phyloP scores from a whole-genome alignment of 2,329 filamentous ascomycete species.

The Cladosporium colombiae region DNA sequence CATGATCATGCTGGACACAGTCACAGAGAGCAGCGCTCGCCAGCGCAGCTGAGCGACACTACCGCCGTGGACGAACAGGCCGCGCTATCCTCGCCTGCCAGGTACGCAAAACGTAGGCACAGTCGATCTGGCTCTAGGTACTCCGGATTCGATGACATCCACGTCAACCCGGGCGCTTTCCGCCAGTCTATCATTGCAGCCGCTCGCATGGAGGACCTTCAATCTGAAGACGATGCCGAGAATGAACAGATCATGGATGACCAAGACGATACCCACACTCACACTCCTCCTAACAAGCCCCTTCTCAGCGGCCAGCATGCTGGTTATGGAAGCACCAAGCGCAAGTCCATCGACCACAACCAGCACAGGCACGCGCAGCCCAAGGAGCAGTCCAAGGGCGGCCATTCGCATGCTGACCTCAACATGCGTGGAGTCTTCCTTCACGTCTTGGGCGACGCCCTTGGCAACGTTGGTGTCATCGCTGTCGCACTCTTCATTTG shows the following conservation, averaged over 20 bases:
- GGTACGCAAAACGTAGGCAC: conserved; percentile 58
- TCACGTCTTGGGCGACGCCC: conserved; percentile 75
- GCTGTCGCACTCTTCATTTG: conserved; percentile 84
- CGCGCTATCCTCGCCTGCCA: conserved; percentile 36
- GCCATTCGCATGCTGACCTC: conserved; percentile 82
- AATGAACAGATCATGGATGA: conserved; percentile 44
- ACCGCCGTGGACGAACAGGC: conserved; percentile 32
- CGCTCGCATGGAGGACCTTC: conserved; percentile 61
- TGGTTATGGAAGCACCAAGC: conserved; percentile 33
- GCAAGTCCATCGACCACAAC: conserved; percentile 39
- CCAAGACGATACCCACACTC: conserved; percentile 37
- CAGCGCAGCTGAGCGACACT: conserved; percentile 33
- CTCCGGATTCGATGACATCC: conserved; percentile 66
- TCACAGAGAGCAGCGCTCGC: conserved; percentile 41
- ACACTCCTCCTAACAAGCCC: conserved; percentile 31
- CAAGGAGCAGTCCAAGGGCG: conserved; percentile 56
- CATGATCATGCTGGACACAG: conserved; percentile 58
- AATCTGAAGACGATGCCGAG: conserved; percentile 58
- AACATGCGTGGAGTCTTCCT: conserved; percentile 83
- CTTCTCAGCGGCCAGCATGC: conserved; percentile 37
- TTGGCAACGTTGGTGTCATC: conserved; percentile 86
- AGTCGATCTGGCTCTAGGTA: conserved; percentile 61
- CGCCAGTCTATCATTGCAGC: conserved; percentile 89
- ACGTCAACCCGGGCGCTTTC: conserved; percentile 86
- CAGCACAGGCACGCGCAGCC: conserved; percentile 80